These are phyloP conservation scores for Talaromyces sp. DNA, from an alignment of 2,329 filamentous ascomycete genomes.

Conservation along the genomic window DNA sequence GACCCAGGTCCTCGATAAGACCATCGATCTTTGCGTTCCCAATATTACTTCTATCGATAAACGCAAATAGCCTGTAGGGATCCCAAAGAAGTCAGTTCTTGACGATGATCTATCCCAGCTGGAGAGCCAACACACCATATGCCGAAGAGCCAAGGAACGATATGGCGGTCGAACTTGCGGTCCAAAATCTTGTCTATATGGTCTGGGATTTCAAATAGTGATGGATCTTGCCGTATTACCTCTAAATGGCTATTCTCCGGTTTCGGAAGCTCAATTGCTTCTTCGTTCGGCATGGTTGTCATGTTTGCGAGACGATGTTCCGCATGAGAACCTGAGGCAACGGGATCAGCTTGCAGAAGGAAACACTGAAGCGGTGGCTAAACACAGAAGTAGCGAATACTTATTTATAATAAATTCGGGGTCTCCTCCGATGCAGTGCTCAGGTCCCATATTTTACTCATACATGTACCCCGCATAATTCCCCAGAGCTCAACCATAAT, in stretches of 20 bases:
- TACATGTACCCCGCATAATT: background rate
- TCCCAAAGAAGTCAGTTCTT: background rate
- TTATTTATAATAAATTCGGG: background rate
- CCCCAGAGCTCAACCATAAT: background rate
- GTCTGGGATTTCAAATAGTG: background rate
- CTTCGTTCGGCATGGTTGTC: background rate
- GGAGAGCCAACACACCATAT: slow-evolving; percentile 8
- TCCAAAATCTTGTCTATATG: background rate
- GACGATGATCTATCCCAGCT: background rate
- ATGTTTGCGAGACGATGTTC: background rate
- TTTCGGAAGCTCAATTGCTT: background rate
- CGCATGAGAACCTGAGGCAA: background rate
- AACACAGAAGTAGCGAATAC: background rate
- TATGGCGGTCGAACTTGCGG: background rate
- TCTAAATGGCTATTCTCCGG: background rate
- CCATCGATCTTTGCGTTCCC: slow-evolving; percentile 21
- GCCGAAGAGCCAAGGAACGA: slow-evolving; percentile 13
- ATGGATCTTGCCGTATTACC: background rate
- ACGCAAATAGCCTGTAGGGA: slow-evolving; percentile 3
- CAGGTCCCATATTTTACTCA: background rate
- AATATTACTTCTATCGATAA: slow-evolving; percentile 20
- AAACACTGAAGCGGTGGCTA: background rate
- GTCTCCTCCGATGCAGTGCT: background rate
- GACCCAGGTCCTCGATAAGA: slow-evolving; percentile 17
- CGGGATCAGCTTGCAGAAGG: background rate